A percentile compares a stretch with the other conserved stretches of the same genome.
Conservation (phyloP, 2,329 filamentous ascomycete species). For the Xylariaceae sp. region DNA sequence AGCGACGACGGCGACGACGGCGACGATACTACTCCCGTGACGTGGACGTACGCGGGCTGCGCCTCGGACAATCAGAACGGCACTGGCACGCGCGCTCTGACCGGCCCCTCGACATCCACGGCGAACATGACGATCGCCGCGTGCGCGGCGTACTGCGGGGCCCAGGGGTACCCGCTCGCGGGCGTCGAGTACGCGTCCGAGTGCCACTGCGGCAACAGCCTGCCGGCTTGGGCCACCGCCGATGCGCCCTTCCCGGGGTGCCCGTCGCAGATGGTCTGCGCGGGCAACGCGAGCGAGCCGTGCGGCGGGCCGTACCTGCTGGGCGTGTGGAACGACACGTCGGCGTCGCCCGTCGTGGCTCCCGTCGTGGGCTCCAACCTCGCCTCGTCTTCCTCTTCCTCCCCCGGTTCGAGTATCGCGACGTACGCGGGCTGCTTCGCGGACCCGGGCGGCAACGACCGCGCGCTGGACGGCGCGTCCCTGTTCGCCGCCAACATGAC, state of each 20-base stretch:
- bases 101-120: conserved; percentile 1
- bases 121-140: conserved; percentile 13
- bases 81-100: conserved; percentile 3
- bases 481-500: conserved; percentile 7
- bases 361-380: not conserved
- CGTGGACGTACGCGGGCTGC: conserved; percentile 44
- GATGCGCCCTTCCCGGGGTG: conserved; percentile 1
- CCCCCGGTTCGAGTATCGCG: conserved; percentile 3
- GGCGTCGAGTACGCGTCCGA: conserved; percentile 12
- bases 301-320: conserved; percentile 10
- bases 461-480: conserved; percentile 5
- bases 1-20: too few relatives aligned
- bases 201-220: conserved; percentile 10
- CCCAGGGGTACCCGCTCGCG: conserved; percentile 8
- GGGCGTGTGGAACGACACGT: conserved; percentile 10
- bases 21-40: conserved; percentile 3
- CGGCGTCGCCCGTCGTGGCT: not conserved
- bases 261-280: conserved; percentile 12
- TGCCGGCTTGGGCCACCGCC: conserved; percentile 4
- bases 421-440: conserved; percentile 13
- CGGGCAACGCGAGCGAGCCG: conserved; percentile 7
- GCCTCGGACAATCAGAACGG: conserved; percentile 20
- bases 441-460: conserved; percentile 6
- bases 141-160: conserved; percentile 8
- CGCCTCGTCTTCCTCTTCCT: conserved; percentile 1